Percentiles rank a stretch among this genome's conserved stretches.
These are phyloP conservation scores for Dioscorea dumetorum DNA, from an alignment of 106 monocot species.

Conservation along the genomic window DNA sequence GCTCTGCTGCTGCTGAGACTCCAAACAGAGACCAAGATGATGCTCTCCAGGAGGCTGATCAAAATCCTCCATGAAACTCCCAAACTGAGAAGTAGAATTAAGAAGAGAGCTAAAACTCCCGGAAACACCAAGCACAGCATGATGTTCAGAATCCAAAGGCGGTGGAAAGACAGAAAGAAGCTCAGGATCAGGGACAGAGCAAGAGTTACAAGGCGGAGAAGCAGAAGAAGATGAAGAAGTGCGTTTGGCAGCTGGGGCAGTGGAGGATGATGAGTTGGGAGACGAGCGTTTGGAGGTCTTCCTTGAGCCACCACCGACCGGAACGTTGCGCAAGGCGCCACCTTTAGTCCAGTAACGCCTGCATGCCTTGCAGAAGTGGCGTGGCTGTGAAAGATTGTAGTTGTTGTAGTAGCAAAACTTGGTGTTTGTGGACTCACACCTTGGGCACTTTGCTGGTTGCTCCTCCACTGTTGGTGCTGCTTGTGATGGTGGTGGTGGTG, in stretches of 20 bases:
- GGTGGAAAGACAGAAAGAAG: constrained; percentile 3
- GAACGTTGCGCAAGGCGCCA: constrained; percentile 43
- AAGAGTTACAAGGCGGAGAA: not conserved
- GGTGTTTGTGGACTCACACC: constrained; percentile 50
- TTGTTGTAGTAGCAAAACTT: constrained; percentile 93
- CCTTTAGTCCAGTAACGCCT: constrained; percentile 47
- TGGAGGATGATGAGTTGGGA: constrained; percentile 3
- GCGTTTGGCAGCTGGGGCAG: constrained; percentile 1
- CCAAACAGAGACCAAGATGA: not conserved
- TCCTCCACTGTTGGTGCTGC: not conserved
- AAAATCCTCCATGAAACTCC: constrained; percentile 18
- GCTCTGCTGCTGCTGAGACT: constrained; percentile 1
- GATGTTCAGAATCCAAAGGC: not conserved
- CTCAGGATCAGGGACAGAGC: not conserved
- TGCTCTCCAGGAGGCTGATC: not conserved
- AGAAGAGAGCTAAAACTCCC: constrained; percentile 45
- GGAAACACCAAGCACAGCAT: constrained; percentile 19
- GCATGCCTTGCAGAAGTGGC: constrained; percentile 44
- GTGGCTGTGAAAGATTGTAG: constrained; percentile 68
- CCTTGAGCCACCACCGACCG: constrained; percentile 39
- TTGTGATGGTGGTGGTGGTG: not conserved
- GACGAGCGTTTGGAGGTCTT: constrained; percentile 27
- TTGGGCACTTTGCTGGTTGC: constrained; percentile 25
- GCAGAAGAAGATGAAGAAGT: constrained; percentile 1
- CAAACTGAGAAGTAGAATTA: constrained; percentile 11